These are phyloP conservation scores for Carpinus viminea DNA, from an alignment of 306 rosid genomes.

Conservation along the genomic window DNA sequence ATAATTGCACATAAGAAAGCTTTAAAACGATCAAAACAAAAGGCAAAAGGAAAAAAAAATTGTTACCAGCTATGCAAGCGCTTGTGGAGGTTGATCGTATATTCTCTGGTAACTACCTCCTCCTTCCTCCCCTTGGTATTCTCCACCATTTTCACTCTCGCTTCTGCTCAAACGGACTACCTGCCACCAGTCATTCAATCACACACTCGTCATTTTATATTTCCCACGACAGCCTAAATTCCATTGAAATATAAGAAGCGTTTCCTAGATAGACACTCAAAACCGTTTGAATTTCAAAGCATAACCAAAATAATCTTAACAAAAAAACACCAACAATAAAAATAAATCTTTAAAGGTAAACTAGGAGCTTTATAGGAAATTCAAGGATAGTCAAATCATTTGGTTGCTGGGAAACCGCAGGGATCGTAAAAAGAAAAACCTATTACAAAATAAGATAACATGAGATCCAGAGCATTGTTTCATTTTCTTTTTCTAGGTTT, in stretches of 20 bases:
- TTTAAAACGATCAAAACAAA: background rate
- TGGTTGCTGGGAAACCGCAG: no score
- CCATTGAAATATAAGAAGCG: background rate
- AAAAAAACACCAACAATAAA: background rate
- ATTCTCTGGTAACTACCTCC: constrained; percentile 90
- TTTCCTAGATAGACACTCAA: background rate
- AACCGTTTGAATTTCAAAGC: background rate
- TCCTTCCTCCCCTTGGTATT: constrained; percentile 78
- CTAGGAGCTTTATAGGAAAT: background rate
- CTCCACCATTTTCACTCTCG: constrained; percentile 70
- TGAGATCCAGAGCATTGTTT: background rate
- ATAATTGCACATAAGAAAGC: background rate
- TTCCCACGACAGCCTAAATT: background rate
- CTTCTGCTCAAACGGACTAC: constrained; percentile 37
- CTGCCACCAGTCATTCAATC: constrained; percentile 28
- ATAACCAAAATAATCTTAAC: background rate
- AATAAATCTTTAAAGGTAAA: background rate
- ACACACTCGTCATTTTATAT: background rate
- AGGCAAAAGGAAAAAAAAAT: background rate
- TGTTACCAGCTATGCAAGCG: constrained; percentile 88
- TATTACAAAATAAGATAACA: background rate
- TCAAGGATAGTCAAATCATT: no score
- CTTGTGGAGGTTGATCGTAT: constrained; percentile 93
- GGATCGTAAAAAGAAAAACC: background rate
- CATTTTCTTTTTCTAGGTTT: background rate